phyloP scores from a whole-genome alignment of 306 rosid species.

The Corylus heterophylla region DNA sequence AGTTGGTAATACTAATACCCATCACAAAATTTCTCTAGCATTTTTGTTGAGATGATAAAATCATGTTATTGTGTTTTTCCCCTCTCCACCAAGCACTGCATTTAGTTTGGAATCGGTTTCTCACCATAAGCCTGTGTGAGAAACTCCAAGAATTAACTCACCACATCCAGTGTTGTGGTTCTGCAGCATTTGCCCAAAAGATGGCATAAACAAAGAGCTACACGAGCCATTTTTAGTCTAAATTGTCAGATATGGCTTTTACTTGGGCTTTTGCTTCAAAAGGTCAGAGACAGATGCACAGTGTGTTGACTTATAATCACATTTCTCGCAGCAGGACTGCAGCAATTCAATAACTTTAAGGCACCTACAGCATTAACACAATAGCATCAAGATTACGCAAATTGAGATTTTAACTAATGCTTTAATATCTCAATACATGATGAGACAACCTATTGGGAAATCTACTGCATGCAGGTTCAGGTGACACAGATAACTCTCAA shows the following conservation, averaged over 20 bases:
- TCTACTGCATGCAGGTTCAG: neutral
- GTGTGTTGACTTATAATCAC: conserved; percentile 74
- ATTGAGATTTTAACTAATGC: neutral
- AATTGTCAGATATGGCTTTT: neutral
- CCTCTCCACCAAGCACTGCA: neutral
- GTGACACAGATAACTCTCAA: neutral
- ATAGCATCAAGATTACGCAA: conserved; percentile 11
- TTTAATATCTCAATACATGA: neutral
- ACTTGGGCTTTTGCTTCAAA: conserved; percentile 66
- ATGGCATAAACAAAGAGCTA: neutral
- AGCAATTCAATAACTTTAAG: conserved; percentile 61
- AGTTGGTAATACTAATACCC: neutral
- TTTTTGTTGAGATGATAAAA: neutral
- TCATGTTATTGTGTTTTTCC: neutral
- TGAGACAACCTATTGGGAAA: neutral
- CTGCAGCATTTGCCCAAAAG: neutral
- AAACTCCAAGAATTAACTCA: neutral
- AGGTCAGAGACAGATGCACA: conserved; percentile 88
- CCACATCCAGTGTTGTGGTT: neutral
- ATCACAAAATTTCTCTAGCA: neutral
- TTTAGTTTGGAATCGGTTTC: neutral
- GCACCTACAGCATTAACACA: conserved; percentile 52
- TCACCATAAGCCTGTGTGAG: neutral
- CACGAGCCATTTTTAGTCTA: neutral
- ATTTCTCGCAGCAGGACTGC: conserved; percentile 75